A percentile compares a stretch with the other conserved stretches of the same genome.
These are phyloP conservation scores for Stachybotrys elegans DNA, from an alignment of 2,329 filamentous ascomycete species.

Conservation along the genomic window DNA sequence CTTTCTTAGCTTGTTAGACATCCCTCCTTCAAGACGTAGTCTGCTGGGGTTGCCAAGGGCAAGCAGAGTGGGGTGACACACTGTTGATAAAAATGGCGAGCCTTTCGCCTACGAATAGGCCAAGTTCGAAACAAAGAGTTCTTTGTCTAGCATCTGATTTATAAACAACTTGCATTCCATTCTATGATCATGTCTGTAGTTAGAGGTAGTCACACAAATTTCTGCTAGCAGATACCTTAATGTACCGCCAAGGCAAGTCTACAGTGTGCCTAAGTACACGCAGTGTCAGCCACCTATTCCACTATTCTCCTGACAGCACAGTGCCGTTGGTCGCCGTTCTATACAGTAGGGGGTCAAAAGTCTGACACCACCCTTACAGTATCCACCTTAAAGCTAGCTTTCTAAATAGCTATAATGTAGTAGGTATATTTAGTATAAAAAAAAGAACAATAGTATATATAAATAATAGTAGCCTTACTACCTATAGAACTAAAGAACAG, in stretches of 20 bases:
- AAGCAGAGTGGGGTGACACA: background rate
- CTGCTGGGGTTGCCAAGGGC: background rate
- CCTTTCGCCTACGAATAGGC: background rate
- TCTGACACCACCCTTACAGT: too few species aligned
- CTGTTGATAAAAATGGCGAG: background rate
- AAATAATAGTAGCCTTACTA: too few species aligned
- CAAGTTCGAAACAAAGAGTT: background rate
- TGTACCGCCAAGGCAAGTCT: background rate
- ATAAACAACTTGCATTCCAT: background rate
- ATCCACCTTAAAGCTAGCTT: too few species aligned
- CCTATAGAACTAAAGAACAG: too few species aligned
- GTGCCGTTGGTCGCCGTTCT: too few species aligned
- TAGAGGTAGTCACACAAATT: background rate
- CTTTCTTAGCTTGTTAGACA: background rate
- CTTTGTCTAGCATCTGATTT: background rate
- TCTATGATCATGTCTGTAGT: background rate
- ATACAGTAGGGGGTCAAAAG: background rate
- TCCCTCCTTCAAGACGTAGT: background rate
- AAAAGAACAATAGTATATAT: background rate
- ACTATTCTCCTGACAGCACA: too few species aligned
- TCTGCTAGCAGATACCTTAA: background rate
- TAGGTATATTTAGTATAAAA: background rate
- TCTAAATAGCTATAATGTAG: background rate
- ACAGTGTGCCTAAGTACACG: background rate
- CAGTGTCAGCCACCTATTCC: too few species aligned